Evolutionary conservation across 139 green algal species (phyloP).

Genomic region (Raphidocelis subcapitata): DNA sequence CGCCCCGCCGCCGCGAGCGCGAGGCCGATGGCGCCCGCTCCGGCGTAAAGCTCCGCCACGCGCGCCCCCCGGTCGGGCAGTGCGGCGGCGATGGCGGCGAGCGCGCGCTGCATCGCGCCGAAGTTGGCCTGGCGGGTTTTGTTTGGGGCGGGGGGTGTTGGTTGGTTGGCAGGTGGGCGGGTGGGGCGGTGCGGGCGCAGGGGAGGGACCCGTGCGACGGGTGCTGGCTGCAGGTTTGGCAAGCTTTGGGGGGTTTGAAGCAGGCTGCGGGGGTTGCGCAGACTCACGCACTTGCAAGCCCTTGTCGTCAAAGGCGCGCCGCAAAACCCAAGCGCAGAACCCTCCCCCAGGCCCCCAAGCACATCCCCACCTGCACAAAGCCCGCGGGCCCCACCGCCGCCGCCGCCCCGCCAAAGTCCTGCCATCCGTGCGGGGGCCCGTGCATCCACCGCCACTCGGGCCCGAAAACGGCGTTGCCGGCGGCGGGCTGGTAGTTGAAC

Average conservation of each 20-base stretch:
- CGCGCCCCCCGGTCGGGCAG: conserved; percentile 9
- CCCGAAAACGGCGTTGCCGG: conserved; percentile 56
- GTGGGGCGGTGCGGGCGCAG: no score
- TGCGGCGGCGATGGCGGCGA: conserved; percentile 36
- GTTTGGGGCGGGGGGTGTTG: neutral
- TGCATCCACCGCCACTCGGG: conserved; percentile 38
- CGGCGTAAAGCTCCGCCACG: conserved; percentile 73
- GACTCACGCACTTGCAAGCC: no score
- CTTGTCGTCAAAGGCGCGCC: no score
- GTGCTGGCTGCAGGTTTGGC: no score
- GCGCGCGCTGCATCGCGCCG: conserved; percentile 48
- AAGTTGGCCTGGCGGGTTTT: conserved; percentile 61
- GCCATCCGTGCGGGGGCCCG: conserved; percentile 40
- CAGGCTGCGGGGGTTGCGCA: no score
- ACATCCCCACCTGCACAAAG: conserved; percentile 55
- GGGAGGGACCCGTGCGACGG: no score
- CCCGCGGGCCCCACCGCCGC: conserved; percentile 58
- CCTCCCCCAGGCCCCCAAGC: no score
- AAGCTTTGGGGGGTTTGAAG: no score
- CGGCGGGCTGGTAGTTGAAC: conserved; percentile 48
- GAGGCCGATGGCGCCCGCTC: conserved; percentile 79
- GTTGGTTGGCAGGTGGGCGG: no score
- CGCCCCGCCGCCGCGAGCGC: conserved; percentile 42
- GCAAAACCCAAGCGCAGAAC: no score
- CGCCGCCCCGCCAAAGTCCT: conserved; percentile 57